These are phyloP conservation scores for Curvularia eragrostidis DNA, from an alignment of 2,329 filamentous ascomycete species.

Conservation along the genomic window DNA sequence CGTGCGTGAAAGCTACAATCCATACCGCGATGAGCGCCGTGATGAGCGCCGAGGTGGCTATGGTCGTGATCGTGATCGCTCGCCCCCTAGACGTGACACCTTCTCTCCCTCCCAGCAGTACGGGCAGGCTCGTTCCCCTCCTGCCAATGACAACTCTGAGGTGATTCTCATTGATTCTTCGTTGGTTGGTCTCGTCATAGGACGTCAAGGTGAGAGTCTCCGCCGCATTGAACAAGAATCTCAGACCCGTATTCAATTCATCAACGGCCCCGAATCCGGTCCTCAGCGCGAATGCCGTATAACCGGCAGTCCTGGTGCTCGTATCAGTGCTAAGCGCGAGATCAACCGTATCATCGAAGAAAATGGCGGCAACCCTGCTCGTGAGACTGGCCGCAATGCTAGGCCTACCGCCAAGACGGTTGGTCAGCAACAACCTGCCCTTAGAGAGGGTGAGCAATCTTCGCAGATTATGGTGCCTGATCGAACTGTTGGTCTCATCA, in stretches of 20 bases:
- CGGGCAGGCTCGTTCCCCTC: constrained; percentile 64
- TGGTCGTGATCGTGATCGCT: constrained; percentile 76
- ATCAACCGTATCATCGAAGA: constrained; percentile 91
- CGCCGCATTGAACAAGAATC: constrained; percentile 84
- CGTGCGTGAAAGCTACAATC: constrained; percentile 78
- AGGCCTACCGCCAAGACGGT: constrained; percentile 52
- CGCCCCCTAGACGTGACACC: constrained; percentile 64
- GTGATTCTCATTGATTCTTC: constrained; percentile 86
- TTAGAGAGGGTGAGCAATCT: constrained; percentile 81
- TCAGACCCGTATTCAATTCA: constrained; percentile 84
- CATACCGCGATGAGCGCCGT: constrained; percentile 85
- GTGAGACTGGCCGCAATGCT: constrained; percentile 48
- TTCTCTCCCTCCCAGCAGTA: constrained; percentile 67
- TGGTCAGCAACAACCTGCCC: constrained; percentile 52
- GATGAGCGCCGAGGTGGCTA: constrained; percentile 67
- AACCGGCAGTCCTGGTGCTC: constrained; percentile 72
- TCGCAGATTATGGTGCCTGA: constrained; percentile 95
- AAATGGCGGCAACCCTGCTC: constrained; percentile 65
- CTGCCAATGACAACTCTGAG: constrained; percentile 74
- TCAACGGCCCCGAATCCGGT: constrained; percentile 76
- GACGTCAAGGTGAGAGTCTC: constrained; percentile 86
- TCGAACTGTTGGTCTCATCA: constrained; percentile 89
- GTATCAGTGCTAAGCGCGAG: constrained; percentile 78
- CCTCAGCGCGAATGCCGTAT: constrained; percentile 85
- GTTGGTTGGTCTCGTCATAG: constrained; percentile 88